These are phyloP conservation scores for Leersia perrieri DNA, from an alignment of 176 grass and related monocot species.

Conservation along the genomic window DNA sequence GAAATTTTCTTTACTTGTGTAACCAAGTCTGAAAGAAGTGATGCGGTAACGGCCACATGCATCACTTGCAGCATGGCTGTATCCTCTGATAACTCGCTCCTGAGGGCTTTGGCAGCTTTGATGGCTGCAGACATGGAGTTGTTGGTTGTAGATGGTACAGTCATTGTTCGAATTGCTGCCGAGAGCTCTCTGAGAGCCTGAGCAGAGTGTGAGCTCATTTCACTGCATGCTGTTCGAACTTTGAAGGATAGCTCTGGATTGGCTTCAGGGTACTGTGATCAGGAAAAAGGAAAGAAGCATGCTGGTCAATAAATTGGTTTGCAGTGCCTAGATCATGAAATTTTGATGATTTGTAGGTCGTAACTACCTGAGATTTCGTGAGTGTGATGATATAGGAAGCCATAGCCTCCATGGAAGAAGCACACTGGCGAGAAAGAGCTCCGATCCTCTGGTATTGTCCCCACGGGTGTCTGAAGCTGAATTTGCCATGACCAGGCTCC, in stretches of 20 bases:
- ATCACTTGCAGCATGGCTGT: conserved; percentile 39
- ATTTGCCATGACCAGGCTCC: conserved; percentile 81
- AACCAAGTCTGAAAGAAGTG: conserved; percentile 72
- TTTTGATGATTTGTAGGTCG: background rate
- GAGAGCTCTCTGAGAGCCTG: conserved; percentile 66
- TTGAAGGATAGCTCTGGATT: conserved; percentile 40
- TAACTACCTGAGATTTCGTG: conserved; percentile 48
- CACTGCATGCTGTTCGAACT: conserved; percentile 47
- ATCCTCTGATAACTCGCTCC: conserved; percentile 28
- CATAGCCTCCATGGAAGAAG: conserved; percentile 76
- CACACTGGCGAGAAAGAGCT: conserved; percentile 69
- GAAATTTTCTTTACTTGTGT: conserved; percentile 38
- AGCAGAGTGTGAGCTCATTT: conserved; percentile 72
- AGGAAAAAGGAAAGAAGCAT: background rate
- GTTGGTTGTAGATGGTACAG: conserved; percentile 28
- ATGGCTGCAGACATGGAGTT: conserved; percentile 45
- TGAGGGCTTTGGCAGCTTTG: conserved; percentile 34
- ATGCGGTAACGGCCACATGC: conserved; percentile 60
- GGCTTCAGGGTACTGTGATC: conserved; percentile 40
- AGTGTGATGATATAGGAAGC: conserved; percentile 57
- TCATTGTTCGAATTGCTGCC: conserved; percentile 51
- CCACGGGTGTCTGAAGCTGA: conserved; percentile 78
- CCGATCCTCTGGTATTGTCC: conserved; percentile 76
- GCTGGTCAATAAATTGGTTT: conserved; percentile 2
- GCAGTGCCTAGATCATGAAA: background rate